Evolutionary conservation across 768 basidiomycete species (phyloP).

Genomic region (Boletus tomentosulus): DNA sequence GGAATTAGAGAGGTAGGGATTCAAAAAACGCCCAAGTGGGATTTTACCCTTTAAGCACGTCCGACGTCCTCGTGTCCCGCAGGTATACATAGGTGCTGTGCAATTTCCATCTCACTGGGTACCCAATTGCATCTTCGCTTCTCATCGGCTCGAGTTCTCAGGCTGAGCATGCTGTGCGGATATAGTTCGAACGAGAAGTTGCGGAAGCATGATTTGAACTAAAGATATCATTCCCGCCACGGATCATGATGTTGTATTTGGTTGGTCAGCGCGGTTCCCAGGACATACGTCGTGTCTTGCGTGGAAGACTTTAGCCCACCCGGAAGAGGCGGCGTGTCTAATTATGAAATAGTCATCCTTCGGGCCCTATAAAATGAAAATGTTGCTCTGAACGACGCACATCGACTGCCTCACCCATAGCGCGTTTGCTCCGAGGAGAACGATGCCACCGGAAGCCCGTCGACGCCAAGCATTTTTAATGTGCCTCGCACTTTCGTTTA

Average conservation of each 20-base stretch:
- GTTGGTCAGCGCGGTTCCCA: not conserved
- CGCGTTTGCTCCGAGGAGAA: not conserved
- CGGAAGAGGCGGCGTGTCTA: no score
- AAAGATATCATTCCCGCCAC: not conserved
- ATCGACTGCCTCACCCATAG: not conserved
- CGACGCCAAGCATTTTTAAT: not conserved
- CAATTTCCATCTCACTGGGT: not conserved
- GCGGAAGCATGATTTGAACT: not conserved
- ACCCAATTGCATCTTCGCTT: not conserved
- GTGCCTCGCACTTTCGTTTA: not conserved
- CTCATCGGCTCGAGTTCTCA: not conserved
- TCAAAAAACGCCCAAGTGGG: not conserved
- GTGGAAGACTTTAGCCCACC: no score
- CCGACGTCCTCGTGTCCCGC: not conserved
- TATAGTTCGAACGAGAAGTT: not conserved
- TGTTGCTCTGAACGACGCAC: not conserved
- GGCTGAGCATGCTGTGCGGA: not conserved
- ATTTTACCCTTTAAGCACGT: not conserved
- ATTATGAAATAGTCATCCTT: no score
- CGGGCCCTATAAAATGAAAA: no score
- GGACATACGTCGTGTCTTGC: not conserved
- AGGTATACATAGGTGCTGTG: not conserved
- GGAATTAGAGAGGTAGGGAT: not conserved
- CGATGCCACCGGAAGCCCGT: not conserved
- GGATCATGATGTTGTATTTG: not conserved